Conservation (phyloP, 2,329 filamentous ascomycete genomes). For the Plectosphaerella cucumerina region DNA sequence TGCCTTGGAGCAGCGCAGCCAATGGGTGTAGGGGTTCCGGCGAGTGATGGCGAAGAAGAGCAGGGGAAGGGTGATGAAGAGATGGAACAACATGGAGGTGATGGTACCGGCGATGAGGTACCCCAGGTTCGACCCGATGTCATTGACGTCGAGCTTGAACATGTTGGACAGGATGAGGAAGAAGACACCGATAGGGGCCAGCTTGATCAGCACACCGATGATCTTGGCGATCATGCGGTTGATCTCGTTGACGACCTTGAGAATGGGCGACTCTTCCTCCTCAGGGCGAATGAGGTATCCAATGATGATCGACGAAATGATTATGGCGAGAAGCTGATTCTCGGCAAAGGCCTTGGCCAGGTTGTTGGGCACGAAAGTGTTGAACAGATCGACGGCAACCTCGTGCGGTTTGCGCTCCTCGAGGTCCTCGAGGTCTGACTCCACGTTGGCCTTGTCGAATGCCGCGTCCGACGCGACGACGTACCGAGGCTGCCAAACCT, state of each 20-base stretch:
- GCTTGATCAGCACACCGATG: slow-evolving; percentile 43
- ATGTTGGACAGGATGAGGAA: slow-evolving; percentile 49
- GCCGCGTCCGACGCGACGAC: slow-evolving; percentile 24
- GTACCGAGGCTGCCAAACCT: slow-evolving; percentile 45
- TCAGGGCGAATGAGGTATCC: slow-evolving; percentile 38
- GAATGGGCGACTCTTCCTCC: slow-evolving; percentile 28
- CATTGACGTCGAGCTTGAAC: slow-evolving; percentile 40
- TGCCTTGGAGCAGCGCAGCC: slow-evolving; percentile 44
- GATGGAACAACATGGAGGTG: slow-evolving; percentile 40
- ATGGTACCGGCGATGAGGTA: slow-evolving; percentile 43
- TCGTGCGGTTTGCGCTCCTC: slow-evolving; percentile 29
- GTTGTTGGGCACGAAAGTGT: slow-evolving; percentile 45
- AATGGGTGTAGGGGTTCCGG: slow-evolving; percentile 42
- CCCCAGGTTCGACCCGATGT: slow-evolving; percentile 45
- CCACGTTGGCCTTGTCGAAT: slow-evolving; percentile 18
- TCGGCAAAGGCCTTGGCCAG: slow-evolving; percentile 40
- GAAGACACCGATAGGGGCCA: slow-evolving; percentile 48
- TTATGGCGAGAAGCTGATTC: slow-evolving; percentile 41
- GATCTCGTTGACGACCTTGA: slow-evolving; percentile 40
- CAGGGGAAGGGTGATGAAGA: slow-evolving; percentile 40
- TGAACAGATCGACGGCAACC: slow-evolving; percentile 43
- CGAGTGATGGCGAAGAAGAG: slow-evolving; percentile 36
- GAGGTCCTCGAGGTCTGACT: neutral
- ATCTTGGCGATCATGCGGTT: slow-evolving; percentile 41
- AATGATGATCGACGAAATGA: slow-evolving; percentile 40